Evolutionary conservation across 495 filamentous ascomycete genomes (phyloP).

Genomic region (Aspergillus steynii): DNA sequence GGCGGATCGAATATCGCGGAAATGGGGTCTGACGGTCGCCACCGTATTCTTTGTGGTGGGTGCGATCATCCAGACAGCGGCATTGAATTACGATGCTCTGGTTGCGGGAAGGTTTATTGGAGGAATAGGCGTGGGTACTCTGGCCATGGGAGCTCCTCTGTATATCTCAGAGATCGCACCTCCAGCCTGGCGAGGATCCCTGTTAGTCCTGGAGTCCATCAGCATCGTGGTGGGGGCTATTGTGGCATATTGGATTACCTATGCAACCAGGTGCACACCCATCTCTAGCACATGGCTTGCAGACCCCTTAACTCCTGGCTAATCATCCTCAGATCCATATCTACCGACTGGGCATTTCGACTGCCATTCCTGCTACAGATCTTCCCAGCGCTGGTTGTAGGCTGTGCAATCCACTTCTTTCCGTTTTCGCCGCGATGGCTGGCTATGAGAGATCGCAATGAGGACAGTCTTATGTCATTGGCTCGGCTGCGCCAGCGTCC

Average conservation of each 20-base stretch:
- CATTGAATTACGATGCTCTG: conserved; percentile 23
- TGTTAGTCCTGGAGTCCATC: conserved; percentile 68
- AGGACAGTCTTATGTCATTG: conserved; percentile 57
- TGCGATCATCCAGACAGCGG: conserved; percentile 31
- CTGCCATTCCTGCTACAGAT: conserved; percentile 68
- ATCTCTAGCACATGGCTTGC: no score
- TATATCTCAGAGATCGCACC: conserved; percentile 69
- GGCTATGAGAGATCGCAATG: conserved; percentile 61
- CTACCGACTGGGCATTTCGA: conserved; percentile 54
- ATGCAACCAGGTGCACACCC: conserved; percentile 52
- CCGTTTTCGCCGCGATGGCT: conserved; percentile 73
- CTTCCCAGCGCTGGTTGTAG: conserved; percentile 61
- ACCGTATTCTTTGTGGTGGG: conserved; percentile 28
- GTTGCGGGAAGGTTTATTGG: conserved; percentile 30
- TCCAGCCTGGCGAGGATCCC: conserved; percentile 61
- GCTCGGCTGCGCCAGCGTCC: conserved; percentile 29
- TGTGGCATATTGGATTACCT: conserved; percentile 70
- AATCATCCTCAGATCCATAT: no score
- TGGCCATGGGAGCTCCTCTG: conserved; percentile 49
- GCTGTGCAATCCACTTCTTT: conserved; percentile 56
- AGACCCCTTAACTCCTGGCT: no score
- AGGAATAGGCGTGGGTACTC: conserved; percentile 33
- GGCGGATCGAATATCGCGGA: conserved; percentile 28
- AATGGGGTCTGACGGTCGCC: conserved; percentile 26
- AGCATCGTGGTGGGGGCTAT: conserved; percentile 68